Percentiles rank a stretch among this genome's conserved stretches.
phyloP scores from a whole-genome alignment of 139 green algal genomes.

The Chlorella sp. region DNA sequence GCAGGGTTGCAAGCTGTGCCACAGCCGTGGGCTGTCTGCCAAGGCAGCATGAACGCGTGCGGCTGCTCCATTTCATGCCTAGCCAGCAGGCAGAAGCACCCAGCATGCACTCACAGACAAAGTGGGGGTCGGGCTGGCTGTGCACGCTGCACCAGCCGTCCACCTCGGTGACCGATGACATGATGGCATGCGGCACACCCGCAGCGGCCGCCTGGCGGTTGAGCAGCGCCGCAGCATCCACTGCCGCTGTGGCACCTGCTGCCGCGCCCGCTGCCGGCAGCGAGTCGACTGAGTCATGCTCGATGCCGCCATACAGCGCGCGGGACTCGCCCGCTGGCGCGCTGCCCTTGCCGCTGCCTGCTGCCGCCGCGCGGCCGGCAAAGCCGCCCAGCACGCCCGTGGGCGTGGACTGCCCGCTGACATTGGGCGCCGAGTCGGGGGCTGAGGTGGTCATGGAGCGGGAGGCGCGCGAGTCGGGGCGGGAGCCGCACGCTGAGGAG shows the following conservation, averaged over 20 bases:
- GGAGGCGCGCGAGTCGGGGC: not conserved
- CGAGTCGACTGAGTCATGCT: not conserved
- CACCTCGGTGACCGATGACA: conserved; percentile 29
- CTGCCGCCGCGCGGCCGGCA: not conserved
- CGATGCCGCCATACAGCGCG: not conserved
- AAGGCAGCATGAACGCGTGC: too few species aligned
- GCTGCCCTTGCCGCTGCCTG: not conserved
- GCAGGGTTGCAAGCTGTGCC: not conserved
- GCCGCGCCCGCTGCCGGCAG: not conserved
- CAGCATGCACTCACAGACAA: conserved; percentile 26
- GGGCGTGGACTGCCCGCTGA: conserved; percentile 24
- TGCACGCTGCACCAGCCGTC: conserved; percentile 37
- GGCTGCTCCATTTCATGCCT: too few species aligned
- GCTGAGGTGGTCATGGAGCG: not conserved
- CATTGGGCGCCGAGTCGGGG: not conserved
- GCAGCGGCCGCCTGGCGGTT: not conserved
- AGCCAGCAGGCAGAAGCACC: too few species aligned
- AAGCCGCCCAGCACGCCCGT: conserved; percentile 2
- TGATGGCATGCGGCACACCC: conserved; percentile 27
- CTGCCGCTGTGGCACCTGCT: not conserved
- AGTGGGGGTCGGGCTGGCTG: conserved; percentile 29
- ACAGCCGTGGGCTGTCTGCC: too few species aligned
- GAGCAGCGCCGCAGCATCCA: conserved; percentile 14
- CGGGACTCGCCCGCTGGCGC: not conserved
- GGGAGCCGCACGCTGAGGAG: not conserved